Conservation (phyloP, 1,139 yeast genomes). For the Sugiyamaella neomexicana region DNA sequence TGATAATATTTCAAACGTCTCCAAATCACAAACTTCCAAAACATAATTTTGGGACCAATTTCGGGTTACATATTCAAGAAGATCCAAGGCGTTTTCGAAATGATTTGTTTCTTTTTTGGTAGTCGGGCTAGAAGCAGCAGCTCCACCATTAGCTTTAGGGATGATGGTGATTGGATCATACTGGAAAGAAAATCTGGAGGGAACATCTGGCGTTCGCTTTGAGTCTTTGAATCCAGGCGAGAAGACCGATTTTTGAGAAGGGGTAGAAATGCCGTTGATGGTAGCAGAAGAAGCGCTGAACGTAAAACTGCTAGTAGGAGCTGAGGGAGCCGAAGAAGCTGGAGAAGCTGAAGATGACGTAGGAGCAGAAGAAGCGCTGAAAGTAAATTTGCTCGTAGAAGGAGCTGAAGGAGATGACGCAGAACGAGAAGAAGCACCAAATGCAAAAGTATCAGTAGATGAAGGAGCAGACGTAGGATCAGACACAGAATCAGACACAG, state of each 20-base stretch:
- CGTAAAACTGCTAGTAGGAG: not conserved
- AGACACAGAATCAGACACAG: too few relatives aligned
- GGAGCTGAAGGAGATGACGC: not conserved
- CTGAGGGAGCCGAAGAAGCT: not conserved
- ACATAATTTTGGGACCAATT: conserved; percentile 71
- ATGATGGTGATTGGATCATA: not conserved
- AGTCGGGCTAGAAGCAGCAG: not conserved
- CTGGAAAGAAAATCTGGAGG: not conserved
- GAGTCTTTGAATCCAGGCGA: not conserved
- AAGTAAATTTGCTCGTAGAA: not conserved
- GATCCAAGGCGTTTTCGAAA: too few relatives aligned
- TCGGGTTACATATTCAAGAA: conserved; percentile 64
- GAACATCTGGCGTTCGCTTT: too few relatives aligned
- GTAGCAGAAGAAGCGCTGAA: not conserved
- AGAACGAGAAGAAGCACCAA: not conserved
- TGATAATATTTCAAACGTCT: conserved; percentile 51
- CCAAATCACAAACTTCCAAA: conserved; percentile 50
- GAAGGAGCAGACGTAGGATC: not conserved
- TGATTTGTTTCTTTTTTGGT: too few relatives aligned
- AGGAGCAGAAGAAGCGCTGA: not conserved
- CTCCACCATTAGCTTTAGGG: not conserved
- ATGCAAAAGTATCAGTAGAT: not conserved
- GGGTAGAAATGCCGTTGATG: not conserved
- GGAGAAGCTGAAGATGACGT: not conserved
- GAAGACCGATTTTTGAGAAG: not conserved